Percentiles rank a stretch among this genome's conserved stretches.
Conservation (phyloP, 805 yeast genomes). For the Monosporozyma aquatica region DNA sequence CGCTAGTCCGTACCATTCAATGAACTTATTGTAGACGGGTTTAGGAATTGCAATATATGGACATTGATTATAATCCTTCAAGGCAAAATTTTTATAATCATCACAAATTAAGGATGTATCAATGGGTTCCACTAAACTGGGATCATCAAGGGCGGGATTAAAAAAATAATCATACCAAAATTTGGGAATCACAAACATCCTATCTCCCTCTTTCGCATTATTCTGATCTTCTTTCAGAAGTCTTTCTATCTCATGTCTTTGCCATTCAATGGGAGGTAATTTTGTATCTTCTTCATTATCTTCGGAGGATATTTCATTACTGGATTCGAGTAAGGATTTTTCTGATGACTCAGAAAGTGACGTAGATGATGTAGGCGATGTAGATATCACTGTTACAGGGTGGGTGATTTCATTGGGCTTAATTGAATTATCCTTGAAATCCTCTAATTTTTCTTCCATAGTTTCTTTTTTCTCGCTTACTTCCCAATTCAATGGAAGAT, state of each 20-base stretch:
- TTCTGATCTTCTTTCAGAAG: slow-evolving; percentile 10
- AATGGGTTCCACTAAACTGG: slow-evolving; percentile 38
- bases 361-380: not conserved
- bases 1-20: slow-evolving; percentile 46
- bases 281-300: not conserved
- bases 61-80: slow-evolving; percentile 20
- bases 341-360: not conserved
- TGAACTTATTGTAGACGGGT: slow-evolving; percentile 36
- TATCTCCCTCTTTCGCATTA: slow-evolving; percentile 37
- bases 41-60: slow-evolving; percentile 35
- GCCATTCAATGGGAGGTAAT: slow-evolving; percentile 6
- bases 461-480: not conserved
- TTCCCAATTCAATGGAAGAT: too few species aligned
- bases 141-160: slow-evolving; percentile 21
- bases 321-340: not conserved
- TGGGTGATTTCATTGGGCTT: not conserved
- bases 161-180: slow-evolving; percentile 38
- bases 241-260: slow-evolving; percentile 14
- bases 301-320: not conserved
- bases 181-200: slow-evolving; percentile 40
- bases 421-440: not conserved
- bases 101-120: slow-evolving; percentile 39
- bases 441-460: not conserved
- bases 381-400: not conserved
- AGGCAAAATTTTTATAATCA: slow-evolving; percentile 36